Evolutionary conservation across 352 stramenopile genomes (phyloP), one percentile per base, ranked within the genome.

Genomic region (Globisporangium apiculatum): DNA sequence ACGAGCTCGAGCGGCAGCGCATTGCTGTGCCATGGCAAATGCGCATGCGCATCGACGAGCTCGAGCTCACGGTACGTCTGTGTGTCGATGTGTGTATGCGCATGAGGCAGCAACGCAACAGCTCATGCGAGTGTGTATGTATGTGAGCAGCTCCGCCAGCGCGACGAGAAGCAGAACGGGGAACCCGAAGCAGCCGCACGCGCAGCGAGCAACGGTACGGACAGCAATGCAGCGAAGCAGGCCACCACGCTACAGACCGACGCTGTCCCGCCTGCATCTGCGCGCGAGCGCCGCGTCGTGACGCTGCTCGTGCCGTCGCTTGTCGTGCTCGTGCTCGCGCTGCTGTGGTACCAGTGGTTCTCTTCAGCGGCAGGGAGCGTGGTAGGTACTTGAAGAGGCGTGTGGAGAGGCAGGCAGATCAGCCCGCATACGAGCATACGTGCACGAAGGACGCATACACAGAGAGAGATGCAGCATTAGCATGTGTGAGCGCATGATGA

Each of bases 41-140:
- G 57, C 74, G 74, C 35, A 75, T 87, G 75, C 85, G 80, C 51
- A 87, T 91, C 58, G 79, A 91, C 58, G 83, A 91, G 53, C 68
- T 94, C 9, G 83, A 94, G 53, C 70, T 89, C 43, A 91, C 83
- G 69, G 83, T 94, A 48, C 36, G 51, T n/a, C 12, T 24, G 15
- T 49, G 45, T 12, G 17, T 48, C 14, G 18, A 6, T 6, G 5
- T 35, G 77, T 48, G 40, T 43, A 54, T 46, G 47, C 14, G 47
- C 36, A 35, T 56, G 41, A 12, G 38, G 15, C 12, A 14, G 14
- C 40, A 15, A 17, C 8, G 24, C 45, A 47, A 10, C 37, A 18
- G 17, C 8, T 7, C 14, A 42, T 45, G 58, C 45, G 46, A n/a
- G 14, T 57, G 37, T 49, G 12, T 48, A 18, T 46, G 31, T 61